Base-by-base conservation (phyloP, 1,139 yeast species). In the Hansenula anomala region DNA sequence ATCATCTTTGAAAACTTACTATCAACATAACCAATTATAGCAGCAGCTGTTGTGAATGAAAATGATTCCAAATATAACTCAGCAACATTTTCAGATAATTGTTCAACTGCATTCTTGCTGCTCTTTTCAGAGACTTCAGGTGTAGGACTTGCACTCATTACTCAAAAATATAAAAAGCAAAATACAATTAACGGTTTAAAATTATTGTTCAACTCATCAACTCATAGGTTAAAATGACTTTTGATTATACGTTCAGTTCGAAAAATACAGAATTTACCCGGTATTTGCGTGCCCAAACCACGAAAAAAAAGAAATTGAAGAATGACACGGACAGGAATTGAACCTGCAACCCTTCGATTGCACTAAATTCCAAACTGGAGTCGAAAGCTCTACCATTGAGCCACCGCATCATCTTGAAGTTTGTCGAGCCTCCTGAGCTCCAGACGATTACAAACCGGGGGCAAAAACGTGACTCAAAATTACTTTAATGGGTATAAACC, bases 41-140 rank as follows among this genome's bases (percentile, higher is more conserved):
- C 95, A 2, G 97, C 97, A 0, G 97, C 95, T 1, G 98, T 92
- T 38, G 97, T 92, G 66, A 90, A 92, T 25, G 95, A 89, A 56
- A 82, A 87, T 48, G 95, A 64, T 48, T 67, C 73, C 35, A 67
- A 51, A 40, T 66, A 67, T 27, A 67, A 49, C 34, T 65, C 70
- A n/a, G 69, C 69, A 18, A 52, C 56, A 17, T 44, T 46, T 16
- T 49, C 52, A 1, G 56, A 34, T n/a, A 51, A 39, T 25, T 49
- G 47, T 3, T 49, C 55, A 19, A 49, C 45, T 17, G 35, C 9
- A 6, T 46, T 46, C 22, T 41, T 42, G 31, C 10, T 16, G 6
- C 5, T 12, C 20, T 41, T 42, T 39, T 40, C 39, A 19, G 39
- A 45, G 7, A 38, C 37, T 12, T 46, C 51, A 4, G 53, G 43